Conservation (phyloP, 176 grass and related monocot genomes). For the Canna indica region DNA sequence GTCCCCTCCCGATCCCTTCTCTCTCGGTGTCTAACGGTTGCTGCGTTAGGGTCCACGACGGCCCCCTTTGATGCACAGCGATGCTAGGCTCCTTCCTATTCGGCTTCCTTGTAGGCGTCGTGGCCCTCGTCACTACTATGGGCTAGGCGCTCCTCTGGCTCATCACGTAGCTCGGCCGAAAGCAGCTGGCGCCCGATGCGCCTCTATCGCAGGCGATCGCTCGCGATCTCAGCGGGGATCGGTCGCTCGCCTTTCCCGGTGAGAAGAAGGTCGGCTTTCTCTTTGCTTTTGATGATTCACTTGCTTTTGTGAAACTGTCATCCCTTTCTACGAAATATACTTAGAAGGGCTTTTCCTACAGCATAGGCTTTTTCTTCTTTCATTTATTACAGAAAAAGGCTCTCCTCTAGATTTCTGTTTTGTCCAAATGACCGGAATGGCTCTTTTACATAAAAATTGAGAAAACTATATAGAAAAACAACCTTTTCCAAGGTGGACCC, state of each 20-base stretch:
- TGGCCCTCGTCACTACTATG: slow-evolving; percentile 46
- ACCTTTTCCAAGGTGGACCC: no score
- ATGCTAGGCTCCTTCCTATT: slow-evolving; percentile 27
- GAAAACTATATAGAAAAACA: no score
- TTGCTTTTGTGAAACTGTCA: slow-evolving; percentile 13
- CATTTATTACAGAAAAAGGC: no score
- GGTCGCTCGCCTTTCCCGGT: slow-evolving; percentile 22
- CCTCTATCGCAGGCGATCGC: neutral
- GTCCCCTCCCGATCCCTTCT: neutral
- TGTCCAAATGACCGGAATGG: no score
- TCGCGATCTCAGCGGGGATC: slow-evolving; percentile 45
- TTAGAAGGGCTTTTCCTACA: no score
- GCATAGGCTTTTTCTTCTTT: neutral
- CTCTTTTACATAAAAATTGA: no score
- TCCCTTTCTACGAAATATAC: no score
- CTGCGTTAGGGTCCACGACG: neutral
- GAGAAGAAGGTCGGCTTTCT: slow-evolving; percentile 52
- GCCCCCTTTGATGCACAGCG: neutral
- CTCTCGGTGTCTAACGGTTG: neutral
- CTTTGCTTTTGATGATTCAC: neutral
- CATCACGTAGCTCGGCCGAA: slow-evolving; percentile 35
- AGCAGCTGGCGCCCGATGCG: neutral
- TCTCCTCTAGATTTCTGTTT: no score
- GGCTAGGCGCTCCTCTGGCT: slow-evolving; percentile 26
- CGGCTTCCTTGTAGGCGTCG: slow-evolving; percentile 48